Evolutionary conservation across 148 eudicot genomes (phyloP), one percentile per base, ranked within the genome.

Genomic region (Polygonum maritimum): DNA sequence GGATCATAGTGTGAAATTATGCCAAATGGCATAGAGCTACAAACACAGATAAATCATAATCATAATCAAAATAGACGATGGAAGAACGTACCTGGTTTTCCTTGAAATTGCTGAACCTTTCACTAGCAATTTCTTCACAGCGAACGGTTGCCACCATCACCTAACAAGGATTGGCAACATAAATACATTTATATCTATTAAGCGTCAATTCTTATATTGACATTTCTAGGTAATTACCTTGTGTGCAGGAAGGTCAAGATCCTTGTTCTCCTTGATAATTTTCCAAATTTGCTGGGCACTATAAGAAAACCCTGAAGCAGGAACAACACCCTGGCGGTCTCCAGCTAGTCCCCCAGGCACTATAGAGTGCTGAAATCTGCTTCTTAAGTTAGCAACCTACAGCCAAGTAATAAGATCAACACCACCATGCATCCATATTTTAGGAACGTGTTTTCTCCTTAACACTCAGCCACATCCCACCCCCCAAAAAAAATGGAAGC

Each of bases 331-430:
- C 71, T 89, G 92, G 48, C 98, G 88, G 82, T 94, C 97, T 71
- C 98, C 97, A 80, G 98, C 98, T 81, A 94, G 97, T 57, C 98
- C 97, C 74, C 98, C 98, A 80, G 98, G 98, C 78, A 93, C 97
- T 78, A 92, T 94, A 47, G 98, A 94, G 69, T 92, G 91, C 81
- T 77, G 82, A 77, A 94, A 94, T 62, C 91, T 82, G 77, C 88
- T 89, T 82, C 98, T 86, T 77, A 94, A 82, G 82, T 71, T 84
- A 69, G 93, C 89, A 83, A 94, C 98, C 98, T 94, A 73, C 62
- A 69, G 5, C 2, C 41, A 67, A 35, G 19, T 67, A 67, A 67
- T 16, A 67, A 67, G 71, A 35, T 67, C 21, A 67, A 6, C 71
- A 67, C 38, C 71, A 67, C 2, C 14, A 62, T 26, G 38, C 13